Evolutionary conservation across 2,329 filamentous ascomycete genomes (phyloP), one percentile per base, ranked within the genome.

Genomic region (Aspergillus luchuensis): DNA sequence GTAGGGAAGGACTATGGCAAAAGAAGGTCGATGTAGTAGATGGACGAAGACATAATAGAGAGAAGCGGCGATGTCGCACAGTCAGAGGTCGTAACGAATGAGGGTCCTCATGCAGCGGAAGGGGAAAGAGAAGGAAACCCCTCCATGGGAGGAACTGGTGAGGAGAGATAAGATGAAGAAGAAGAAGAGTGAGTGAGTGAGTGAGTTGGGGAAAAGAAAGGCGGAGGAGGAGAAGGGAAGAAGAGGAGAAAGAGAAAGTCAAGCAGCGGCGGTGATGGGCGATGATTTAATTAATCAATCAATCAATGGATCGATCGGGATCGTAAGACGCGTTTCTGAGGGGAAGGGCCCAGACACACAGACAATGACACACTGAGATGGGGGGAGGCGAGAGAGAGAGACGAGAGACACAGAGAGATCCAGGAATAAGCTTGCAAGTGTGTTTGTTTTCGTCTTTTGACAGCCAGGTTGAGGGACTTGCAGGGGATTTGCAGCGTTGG

Each of bases 121-220:
- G 57, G 60, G 62, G 63, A 56, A 57, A 62, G 53, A 38, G 53
- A 55, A 58, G 58, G 58, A 63, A 57, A 56, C 61, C 67, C 67
- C 67, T 69, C 67, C 67, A 69, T 69, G 57, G 57, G 60, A 64
- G 58, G 60, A 43, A 47, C 21, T 43, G 33, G 41, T 11, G 47
- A 54, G 55, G 55, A 55, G 33, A 6, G 51, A 59, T 39, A 38
- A 52, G 33, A 54, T 39, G 59, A 57, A 15, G 49, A 30, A 25
- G 49, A 30, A 25, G 56, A 49, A 55, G 21, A 54, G 41, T 47
- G 50, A 61, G 39, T 30, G 50, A 61, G 39, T 30, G 28, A 30
- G 28, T 30, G 28, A 30, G 28, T 30, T 30, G 28, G 28, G 8
- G 28, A 30, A 8, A 10, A 30, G 55, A 52, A 52, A 57, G 52